A percentile compares a stretch with the other conserved stretches of the same genome.
These are phyloP conservation scores for Podospora tetraspora DNA, from an alignment of 495 filamentous ascomycete genomes.

Conservation along the genomic window DNA sequence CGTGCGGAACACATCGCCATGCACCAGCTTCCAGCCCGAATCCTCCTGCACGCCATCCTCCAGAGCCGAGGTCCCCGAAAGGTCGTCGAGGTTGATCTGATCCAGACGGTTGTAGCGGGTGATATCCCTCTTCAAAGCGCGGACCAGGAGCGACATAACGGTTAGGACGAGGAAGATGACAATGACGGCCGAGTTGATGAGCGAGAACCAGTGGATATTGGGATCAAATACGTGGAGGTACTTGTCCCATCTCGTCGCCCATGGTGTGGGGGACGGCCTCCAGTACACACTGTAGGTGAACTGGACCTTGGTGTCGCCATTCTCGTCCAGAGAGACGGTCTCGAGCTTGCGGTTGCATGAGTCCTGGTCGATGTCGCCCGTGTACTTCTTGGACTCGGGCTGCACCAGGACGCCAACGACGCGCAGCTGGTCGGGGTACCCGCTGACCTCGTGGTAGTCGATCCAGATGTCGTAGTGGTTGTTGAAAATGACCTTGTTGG, in stretches of 20 bases:
- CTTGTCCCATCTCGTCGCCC: conserved; percentile 97
- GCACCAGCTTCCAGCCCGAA: conserved; percentile 96
- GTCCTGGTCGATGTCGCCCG: conserved; percentile 49
- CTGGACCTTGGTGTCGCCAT: conserved; percentile 58
- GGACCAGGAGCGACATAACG: conserved; percentile 79
- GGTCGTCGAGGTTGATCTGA: conserved; percentile 75
- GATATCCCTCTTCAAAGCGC: conserved; percentile 89
- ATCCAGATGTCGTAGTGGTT: conserved; percentile 95
- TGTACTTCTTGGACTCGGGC: conserved; percentile 64
- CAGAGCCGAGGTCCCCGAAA: conserved; percentile 65
- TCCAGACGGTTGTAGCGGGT: conserved; percentile 92
- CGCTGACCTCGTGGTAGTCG: conserved; percentile 77
- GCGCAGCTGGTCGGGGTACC: conserved; percentile 56
- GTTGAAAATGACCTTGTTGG: conserved; percentile 59
- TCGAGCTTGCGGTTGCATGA: conserved; percentile 54
- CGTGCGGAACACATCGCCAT: conserved; percentile 93
- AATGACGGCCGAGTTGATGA: conserved; percentile 90
- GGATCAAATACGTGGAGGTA: conserved; percentile 94
- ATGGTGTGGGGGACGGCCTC: conserved; percentile 69
- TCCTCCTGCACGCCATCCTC: conserved; percentile 97
- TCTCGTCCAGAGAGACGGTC: conserved; percentile 59
- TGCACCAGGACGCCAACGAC: conserved; percentile 89
- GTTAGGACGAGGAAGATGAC: conserved; percentile 87
- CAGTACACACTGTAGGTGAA: conserved; percentile 93
- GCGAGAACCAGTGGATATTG: conserved; percentile 96